phyloP scores from a whole-genome alignment of 768 basidiomycete genomes.

The Boletus coccyginus region DNA sequence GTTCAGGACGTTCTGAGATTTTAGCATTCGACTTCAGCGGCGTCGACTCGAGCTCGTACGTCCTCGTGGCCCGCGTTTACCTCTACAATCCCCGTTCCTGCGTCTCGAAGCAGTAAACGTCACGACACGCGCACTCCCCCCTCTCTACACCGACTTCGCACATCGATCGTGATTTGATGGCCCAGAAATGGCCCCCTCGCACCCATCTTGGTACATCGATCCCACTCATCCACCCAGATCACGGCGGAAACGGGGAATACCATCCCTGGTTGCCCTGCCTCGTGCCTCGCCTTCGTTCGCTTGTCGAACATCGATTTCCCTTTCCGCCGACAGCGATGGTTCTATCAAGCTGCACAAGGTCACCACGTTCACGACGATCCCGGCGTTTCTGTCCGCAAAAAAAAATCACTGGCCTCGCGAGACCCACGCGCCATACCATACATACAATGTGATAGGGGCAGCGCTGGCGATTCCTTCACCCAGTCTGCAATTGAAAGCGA shows the following conservation, averaged over 20 bases:
- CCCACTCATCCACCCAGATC: conserved; percentile 8
- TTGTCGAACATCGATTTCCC: conserved; percentile 21
- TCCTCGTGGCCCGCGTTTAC: background rate
- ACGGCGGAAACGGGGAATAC: conserved; percentile 29
- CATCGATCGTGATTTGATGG: conserved; percentile 28
- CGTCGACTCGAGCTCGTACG: background rate
- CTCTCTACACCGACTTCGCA: conserved; percentile 1
- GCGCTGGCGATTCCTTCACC: background rate
- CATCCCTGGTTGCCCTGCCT: conserved; percentile 14
- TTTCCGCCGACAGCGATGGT: conserved; percentile 13
- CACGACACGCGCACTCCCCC: conserved; percentile 12
- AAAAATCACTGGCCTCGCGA: background rate
- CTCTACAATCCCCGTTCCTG: conserved; percentile 14
- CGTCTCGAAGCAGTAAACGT: conserved; percentile 15
- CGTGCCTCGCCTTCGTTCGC: conserved; percentile 12
- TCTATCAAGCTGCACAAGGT: conserved; percentile 3
- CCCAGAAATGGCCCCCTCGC: conserved; percentile 4
- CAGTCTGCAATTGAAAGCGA: background rate
- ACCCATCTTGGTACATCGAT: background rate
- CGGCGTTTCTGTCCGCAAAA: background rate
- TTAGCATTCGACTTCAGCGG: conserved; percentile 30
- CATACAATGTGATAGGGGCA: background rate
- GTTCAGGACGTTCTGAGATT: background rate
- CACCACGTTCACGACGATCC: conserved; percentile 25
- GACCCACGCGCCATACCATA: background rate